These are phyloP conservation scores for Yamadazyma buinensis DNA, from an alignment of 1,139 yeast species.

Conservation along the genomic window DNA sequence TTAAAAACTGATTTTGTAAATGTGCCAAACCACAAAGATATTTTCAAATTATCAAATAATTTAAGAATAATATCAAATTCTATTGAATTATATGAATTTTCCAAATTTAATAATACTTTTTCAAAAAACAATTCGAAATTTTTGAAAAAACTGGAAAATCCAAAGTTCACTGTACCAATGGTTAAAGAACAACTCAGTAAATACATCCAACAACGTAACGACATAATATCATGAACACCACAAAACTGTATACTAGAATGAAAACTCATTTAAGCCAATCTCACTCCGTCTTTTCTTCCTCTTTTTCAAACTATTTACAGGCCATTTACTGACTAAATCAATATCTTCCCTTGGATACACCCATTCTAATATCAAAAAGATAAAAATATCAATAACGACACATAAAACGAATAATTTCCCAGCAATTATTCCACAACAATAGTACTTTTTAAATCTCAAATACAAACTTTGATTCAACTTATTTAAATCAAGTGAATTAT, in stretches of 20 bases:
- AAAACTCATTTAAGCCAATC: no score
- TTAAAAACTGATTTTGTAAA: no score
- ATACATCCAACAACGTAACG: conserved; percentile 9
- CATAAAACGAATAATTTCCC: conserved; percentile 77
- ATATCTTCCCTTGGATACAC: conserved; percentile 64
- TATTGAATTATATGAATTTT: conserved; percentile 9
- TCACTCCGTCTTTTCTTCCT: no score
- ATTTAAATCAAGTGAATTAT: conserved; percentile 50
- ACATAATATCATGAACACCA: not conserved
- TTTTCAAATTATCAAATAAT: conserved; percentile 12
- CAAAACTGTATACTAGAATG: no score
- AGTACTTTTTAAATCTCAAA: conserved; percentile 51
- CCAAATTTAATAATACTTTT: conserved; percentile 7
- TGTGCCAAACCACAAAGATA: no score
- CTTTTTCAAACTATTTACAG: no score
- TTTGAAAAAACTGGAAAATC: conserved; percentile 16
- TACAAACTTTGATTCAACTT: conserved; percentile 48
- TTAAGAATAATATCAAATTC: conserved; percentile 16
- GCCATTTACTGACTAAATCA: conserved; percentile 80
- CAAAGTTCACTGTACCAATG: conserved; percentile 12
- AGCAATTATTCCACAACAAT: conserved; percentile 78
- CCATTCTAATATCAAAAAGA: conserved; percentile 63
- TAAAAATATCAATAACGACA: conserved; percentile 72
- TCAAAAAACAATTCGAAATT: no score
- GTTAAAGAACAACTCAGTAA: conserved; percentile 9